Evolutionary conservation across 495 filamentous ascomycete species (phyloP), one percentile per base, ranked within the genome.

Genomic region (Hyphodiscus hymeniophilus): DNA sequence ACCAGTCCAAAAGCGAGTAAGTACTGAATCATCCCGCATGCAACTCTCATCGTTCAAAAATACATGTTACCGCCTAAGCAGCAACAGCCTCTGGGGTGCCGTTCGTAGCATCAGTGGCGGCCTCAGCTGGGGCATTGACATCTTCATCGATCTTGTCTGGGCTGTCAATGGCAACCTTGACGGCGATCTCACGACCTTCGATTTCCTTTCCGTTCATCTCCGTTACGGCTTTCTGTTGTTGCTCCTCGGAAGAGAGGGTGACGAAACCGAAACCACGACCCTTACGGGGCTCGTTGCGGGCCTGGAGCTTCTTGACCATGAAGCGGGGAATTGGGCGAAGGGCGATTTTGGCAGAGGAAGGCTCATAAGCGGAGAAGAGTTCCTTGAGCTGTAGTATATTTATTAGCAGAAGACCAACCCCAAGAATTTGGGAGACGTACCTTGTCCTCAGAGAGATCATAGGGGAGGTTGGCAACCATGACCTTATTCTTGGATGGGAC

Each of bases 171-270:
- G 92, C 92, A 56, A 98, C 87, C 85, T 98, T 98, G 73, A 98
- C 92, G 52, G 92, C 94, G 60, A 98, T 97, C 76, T 96, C 92
- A 56, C 92, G 91, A 38, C 94, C 94, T 62, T 96, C 92, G 49
- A 97, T 87, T 57, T 92, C 85, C 81, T 94, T 96, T 66, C 90
- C 92, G 68, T 98, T 95, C 92, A 98, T 98, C 73, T 97, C 92
- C 24, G 72, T 65, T 51, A 96, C 90, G 43, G 94, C 92, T 81
- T 96, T 94, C 72, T 91, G 80, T 76, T 98, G 92, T 52, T 91
- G 68, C 66, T 95, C 90, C 73, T 98, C 91, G 7, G 90, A 94
- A 41, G 81, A 84, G 33, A 97, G 80, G 53, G 88, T 97, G 50
- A 98, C 94, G 66, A 98, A 98, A 42, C 92, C 92, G 66, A 98